Percentiles rank a stretch among this genome's conserved stretches.
Evolutionary conservation across 208 protist genomes (phyloP).

Genomic region (Leptomonas seymouri): DNA sequence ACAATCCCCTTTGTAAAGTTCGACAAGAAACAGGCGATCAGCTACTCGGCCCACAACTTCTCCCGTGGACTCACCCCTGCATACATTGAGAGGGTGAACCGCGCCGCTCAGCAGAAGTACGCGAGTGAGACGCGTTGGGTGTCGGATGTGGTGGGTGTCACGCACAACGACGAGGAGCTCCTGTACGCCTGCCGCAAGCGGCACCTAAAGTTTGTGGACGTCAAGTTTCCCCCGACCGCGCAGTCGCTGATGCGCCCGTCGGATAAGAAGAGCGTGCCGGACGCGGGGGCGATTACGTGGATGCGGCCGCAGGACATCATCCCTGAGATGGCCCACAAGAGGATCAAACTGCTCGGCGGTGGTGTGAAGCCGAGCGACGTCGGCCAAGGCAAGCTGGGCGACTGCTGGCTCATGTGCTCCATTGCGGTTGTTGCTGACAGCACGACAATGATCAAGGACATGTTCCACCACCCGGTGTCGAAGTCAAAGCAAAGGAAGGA

Average conservation of each 20-base stretch:
- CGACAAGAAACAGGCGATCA: slow-evolving; percentile 28
- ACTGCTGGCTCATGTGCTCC: slow-evolving; percentile 74
- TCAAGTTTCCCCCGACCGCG: slow-evolving; percentile 46
- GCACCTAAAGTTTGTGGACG: slow-evolving; percentile 52
- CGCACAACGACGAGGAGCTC: slow-evolving; percentile 34
- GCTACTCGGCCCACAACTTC: slow-evolving; percentile 26
- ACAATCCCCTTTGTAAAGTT: slow-evolving; percentile 42
- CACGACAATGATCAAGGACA: slow-evolving; percentile 39
- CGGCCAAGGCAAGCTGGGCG: slow-evolving; percentile 60
- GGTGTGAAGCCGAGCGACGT: slow-evolving; percentile 42
- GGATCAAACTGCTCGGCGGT: slow-evolving; percentile 44
- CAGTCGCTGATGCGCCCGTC: slow-evolving; percentile 38
- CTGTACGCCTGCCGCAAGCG: slow-evolving; percentile 51
- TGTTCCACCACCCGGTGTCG: slow-evolving; percentile 42
- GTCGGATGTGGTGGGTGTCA: slow-evolving; percentile 20
- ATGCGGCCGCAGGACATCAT: slow-evolving; percentile 60
- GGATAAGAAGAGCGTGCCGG: slow-evolving; percentile 31
- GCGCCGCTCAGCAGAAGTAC: slow-evolving; percentile 27
- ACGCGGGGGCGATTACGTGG: slow-evolving; percentile 46
- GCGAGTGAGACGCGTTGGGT: slow-evolving; percentile 23
- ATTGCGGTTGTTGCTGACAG: slow-evolving; percentile 48
- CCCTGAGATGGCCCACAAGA: slow-evolving; percentile 27
- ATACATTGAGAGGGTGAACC: slow-evolving; percentile 36
- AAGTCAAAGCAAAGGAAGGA: slow-evolving; percentile 29
- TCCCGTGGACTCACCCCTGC: slow-evolving; percentile 19